Evolutionary conservation across 306 rosid genomes (phyloP), one percentile per base, ranked within the genome.

Genomic region (Ormosia emarginata): DNA sequence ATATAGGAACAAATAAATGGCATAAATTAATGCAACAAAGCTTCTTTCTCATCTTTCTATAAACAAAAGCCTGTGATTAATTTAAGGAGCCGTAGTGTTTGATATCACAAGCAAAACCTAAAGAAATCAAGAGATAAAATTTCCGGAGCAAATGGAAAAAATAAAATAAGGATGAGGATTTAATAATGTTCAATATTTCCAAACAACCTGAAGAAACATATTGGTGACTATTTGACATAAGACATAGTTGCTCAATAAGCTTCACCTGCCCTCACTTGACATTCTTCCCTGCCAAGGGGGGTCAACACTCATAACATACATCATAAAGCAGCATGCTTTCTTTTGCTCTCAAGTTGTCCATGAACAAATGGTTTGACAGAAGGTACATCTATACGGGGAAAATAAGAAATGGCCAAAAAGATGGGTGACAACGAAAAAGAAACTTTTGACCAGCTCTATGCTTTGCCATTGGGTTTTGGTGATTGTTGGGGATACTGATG

Each of bases 401-500:
- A 52, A 58, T 37, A 67, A 62, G 43, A 83, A 56, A 11, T 46
- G 73, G 50, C 41, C 81, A 87, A 74, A 18, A 3, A 67, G 66
- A 30, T 62, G 85, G 37, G 66, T 75, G 30, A 72, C 63, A 89
- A 59, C 69, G 78, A 82, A 75, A 83, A 49, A 74, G 75, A 61
- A 79, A 53, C 46, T 14, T 80, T 46, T 83, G 88, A 71, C 83
- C 88, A 75, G 79, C 83, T 82, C 89, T 90, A 93, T 43, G 91
- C 71, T 88, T 91, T 93, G 85, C 82, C 93, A 59, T 86, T 87
- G 49, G 98, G 97, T 82, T 93, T 95, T n/a, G 98, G 98, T 32
- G 98, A 93, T 76, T 73, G 98, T 74, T 88, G 94, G 11, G 91
- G 95, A 82, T 39, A 89, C 77, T 90, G 97, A 77, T 88, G 94